Conservation (phyloP, 2,329 filamentous ascomycete species). For the Teratosphaeria destructans region DNA sequence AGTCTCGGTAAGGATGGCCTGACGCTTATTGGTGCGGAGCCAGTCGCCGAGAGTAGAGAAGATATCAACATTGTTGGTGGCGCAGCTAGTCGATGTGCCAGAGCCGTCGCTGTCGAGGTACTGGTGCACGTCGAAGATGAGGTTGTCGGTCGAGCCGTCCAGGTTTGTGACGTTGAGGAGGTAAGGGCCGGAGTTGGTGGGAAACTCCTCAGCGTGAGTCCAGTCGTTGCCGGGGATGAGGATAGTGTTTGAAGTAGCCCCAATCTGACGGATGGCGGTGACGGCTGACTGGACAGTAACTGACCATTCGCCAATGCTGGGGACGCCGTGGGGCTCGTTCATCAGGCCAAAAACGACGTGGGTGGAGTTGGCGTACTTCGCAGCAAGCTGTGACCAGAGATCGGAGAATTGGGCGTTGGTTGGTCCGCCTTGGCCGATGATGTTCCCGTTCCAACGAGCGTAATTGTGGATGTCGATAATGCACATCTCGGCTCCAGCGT, state of each 20-base stretch:
- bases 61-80: constrained; percentile 7
- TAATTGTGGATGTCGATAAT: constrained; percentile 26
- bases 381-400: constrained; percentile 48
- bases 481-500: constrained; percentile 27
- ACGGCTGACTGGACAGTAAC: constrained; percentile 52
- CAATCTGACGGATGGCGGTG: constrained; percentile 53
- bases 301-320: constrained; percentile 45
- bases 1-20: constrained; percentile 33
- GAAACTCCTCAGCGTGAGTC: constrained; percentile 10
- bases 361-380: constrained; percentile 44
- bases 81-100: constrained; percentile 27
- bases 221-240: constrained; percentile 53
- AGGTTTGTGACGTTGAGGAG: constrained; percentile 16
- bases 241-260: constrained; percentile 54
- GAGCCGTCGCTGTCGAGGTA: constrained; percentile 32
- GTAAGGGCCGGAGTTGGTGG: constrained; percentile 18
- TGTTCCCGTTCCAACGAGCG: constrained; percentile 46
- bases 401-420: constrained; percentile 47
- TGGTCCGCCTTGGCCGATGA: constrained; percentile 57
- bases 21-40: constrained; percentile 27
- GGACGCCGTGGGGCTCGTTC: constrained; percentile 48
- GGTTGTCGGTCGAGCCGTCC: constrained; percentile 21
- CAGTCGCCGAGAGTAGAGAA: constrained; percentile 26
- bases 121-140: constrained; percentile 29
- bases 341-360: constrained; percentile 56